Evolutionary conservation across 805 yeast species (phyloP).

Genomic region (Wickerhamomyces ciferrii): DNA sequence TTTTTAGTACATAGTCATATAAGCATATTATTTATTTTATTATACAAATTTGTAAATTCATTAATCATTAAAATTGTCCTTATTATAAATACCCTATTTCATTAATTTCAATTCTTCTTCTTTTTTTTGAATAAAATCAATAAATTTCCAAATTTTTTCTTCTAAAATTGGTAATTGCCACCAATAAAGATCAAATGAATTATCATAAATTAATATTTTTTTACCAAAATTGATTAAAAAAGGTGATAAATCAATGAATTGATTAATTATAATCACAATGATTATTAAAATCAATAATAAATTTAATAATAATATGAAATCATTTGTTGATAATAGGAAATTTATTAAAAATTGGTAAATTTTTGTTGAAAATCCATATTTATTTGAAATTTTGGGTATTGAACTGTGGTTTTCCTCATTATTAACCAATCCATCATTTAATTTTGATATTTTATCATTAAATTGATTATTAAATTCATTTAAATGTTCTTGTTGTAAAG

Average conservation of each 20-base stretch:
- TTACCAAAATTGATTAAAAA: not conserved
- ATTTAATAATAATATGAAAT: not conserved
- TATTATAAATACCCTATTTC: too few relatives aligned
- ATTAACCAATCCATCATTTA: too few relatives aligned
- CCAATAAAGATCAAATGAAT: slow-evolving; percentile 4
- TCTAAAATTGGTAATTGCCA: slow-evolving; percentile 3
- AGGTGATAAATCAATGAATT: not conserved
- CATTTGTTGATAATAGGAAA: not conserved
- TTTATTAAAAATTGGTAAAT: too few relatives aligned
- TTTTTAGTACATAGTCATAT: too few relatives aligned
- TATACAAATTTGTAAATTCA: too few relatives aligned
- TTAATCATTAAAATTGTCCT: too few relatives aligned
- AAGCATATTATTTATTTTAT: too few relatives aligned
- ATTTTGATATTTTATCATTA: not conserved
- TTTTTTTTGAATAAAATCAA: slow-evolving; percentile 1
- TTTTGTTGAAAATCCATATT: too few relatives aligned
- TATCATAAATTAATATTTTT: not conserved
- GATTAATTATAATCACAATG: not conserved
- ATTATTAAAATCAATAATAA: too few relatives aligned
- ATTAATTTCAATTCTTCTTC: slow-evolving; percentile 5
- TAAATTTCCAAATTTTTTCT: slow-evolving; percentile 1
- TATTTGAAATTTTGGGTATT: too few relatives aligned
- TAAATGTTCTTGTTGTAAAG: not conserved
- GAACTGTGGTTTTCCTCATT: too few relatives aligned
- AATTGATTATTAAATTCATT: not conserved